These are phyloP conservation scores for Dichomitus squalens DNA, from an alignment of 1,284 basidiomycete genomes.

Conservation along the genomic window DNA sequence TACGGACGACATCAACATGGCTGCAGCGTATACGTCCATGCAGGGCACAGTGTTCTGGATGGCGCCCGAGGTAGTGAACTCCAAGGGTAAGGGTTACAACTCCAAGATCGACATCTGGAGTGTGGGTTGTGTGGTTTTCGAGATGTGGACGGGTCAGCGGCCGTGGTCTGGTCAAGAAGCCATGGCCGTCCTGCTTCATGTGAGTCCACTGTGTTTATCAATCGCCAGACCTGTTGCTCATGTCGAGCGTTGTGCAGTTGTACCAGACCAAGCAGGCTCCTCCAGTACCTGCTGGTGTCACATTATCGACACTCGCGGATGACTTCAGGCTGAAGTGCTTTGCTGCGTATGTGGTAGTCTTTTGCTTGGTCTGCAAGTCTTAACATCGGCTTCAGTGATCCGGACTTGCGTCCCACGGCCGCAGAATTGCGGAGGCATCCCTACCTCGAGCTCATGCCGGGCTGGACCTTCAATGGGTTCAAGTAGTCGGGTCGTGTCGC, in stretches of 20 bases:
- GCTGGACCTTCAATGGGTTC: constrained; percentile 79
- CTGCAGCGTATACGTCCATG: constrained; percentile 85
- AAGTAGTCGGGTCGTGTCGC: constrained; percentile 27
- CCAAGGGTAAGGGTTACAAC: constrained; percentile 86
- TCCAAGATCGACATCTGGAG: constrained; percentile 99
- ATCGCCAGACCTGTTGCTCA: not conserved
- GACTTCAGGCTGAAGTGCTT: constrained; percentile 93
- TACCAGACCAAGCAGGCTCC: constrained; percentile 85
- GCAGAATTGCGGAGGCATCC: constrained; percentile 81
- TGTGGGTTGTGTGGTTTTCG: constrained; percentile 94
- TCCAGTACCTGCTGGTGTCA: constrained; percentile 85
- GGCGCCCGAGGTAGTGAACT: constrained; percentile 95
- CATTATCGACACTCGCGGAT: constrained; percentile 74
- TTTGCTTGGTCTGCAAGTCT: not conserved
- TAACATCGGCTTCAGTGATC: constrained; percentile 58
- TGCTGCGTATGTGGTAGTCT: constrained; percentile 64
- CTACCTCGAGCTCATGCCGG: constrained; percentile 77
- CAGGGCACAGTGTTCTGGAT: constrained; percentile 99
- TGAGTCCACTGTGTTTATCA: constrained; percentile 37
- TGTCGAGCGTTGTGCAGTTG: constrained; percentile 48
- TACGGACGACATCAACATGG: constrained; percentile 84
- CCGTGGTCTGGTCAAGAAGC: constrained; percentile 93
- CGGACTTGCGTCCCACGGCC: constrained; percentile 85
- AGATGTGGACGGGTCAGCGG: constrained; percentile 96
- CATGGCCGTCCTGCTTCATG: constrained; percentile 93